Base-by-base conservation (phyloP, 2,329 filamentous ascomycete species). In the Aspergillus fischeri region DNA sequence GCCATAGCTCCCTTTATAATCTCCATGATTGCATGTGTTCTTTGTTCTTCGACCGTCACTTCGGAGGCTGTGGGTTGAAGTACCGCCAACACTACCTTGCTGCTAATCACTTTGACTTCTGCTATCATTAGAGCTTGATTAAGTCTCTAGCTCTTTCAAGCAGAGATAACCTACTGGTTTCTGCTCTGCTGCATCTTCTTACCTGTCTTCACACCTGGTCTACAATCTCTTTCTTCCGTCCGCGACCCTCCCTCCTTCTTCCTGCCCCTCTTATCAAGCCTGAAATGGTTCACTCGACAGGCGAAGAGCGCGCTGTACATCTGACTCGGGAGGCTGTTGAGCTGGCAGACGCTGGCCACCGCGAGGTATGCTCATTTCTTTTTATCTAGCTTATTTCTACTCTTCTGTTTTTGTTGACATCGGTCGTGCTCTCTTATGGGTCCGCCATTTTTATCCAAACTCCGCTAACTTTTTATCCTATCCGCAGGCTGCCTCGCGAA, bases 311-410 rank as follows among this genome's bases (percentile, higher is more conserved):
- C 65, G 78, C 78, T 65, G 71, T 73, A 60, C 67, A 72, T 59
- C 68, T 80, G 63, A 77, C 77, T 59, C 71, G 70, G 59, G 77
- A 79, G 72, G 78, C 78, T 63, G 71, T 80, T 60, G 73, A 77
- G 63, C 66, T 80, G 61, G 72, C 76, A 49, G 73, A 77, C 62
- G 70, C 76, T 56, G 77, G 77, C 55, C 72, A 78, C 65, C 73
- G 73, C 60, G 76, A 78, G 72, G 78, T 79, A 70, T 48, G 70
- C 64, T 49, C 53, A 55, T 41, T 27, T 24, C 14, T 38, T 29
- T 21, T 41, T 45, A 29, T 45, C 28, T 21, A 24, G 20, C 5
- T 10, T 28, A 9, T 42, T 45, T 49, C 53, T 41, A 42, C 49
- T 20, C 21, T 27, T 11, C 25, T 55, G 4, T 11, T 35, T 52